Evolutionary conservation across 352 stramenopile species (phyloP).

Genomic region (Globisporangium paddicum): DNA sequence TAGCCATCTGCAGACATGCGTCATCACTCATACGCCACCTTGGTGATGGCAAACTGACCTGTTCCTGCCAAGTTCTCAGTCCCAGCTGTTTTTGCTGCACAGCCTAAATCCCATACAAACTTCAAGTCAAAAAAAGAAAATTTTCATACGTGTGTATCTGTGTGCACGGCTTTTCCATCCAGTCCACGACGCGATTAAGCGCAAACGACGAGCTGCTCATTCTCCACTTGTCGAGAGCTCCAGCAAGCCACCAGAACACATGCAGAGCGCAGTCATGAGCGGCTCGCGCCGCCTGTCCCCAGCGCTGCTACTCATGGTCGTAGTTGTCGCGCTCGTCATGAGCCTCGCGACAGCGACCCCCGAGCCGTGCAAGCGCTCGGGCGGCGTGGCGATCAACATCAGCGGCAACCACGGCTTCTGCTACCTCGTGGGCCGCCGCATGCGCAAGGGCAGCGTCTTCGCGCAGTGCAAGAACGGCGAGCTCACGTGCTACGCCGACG

Average conservation of each 20-base stretch:
- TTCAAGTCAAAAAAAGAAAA: slow-evolving; percentile 1
- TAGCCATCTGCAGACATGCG: not conserved
- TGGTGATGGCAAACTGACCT: not conserved
- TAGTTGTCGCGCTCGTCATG: not conserved
- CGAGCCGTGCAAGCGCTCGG: slow-evolving; percentile 23
- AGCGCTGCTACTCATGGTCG: not conserved
- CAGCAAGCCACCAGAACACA: not conserved
- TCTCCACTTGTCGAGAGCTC: not conserved
- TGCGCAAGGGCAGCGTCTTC: slow-evolving; percentile 31
- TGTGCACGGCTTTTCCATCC: not conserved
- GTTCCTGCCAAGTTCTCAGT: not conserved
- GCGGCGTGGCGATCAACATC: slow-evolving; percentile 26
- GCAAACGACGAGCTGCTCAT: not conserved
- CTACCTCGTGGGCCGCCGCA: slow-evolving; percentile 42
- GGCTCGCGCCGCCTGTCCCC: not conserved
- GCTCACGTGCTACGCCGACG: slow-evolving; percentile 33
- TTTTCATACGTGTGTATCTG: not conserved
- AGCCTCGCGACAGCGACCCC: not conserved
- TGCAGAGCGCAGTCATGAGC: not conserved
- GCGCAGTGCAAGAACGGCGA: slow-evolving; percentile 31
- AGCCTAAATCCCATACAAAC: not conserved
- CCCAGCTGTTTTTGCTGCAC: slow-evolving; percentile 9
- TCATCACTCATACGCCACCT: no score
- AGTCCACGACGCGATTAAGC: not conserved
- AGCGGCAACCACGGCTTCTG: slow-evolving; percentile 36